These are phyloP conservation scores for Lecanicillium sp. DNA, from an alignment of 2,329 filamentous ascomycete species.

Conservation along the genomic window DNA sequence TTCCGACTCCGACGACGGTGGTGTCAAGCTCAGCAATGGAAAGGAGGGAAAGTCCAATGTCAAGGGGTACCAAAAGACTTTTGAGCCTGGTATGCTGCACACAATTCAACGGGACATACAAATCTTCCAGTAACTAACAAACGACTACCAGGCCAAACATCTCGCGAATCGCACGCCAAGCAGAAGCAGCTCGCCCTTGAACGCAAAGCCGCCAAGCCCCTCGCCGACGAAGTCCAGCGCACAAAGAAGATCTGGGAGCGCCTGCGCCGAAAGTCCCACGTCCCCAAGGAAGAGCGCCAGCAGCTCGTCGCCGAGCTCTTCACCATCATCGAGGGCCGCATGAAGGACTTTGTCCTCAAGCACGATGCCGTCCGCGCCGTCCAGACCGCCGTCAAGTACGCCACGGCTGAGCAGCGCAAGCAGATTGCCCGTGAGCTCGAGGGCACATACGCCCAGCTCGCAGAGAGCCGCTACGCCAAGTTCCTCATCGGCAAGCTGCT, in stretches of 20 bases:
- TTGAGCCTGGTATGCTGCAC: conserved; percentile 35
- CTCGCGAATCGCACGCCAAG: conserved; percentile 84
- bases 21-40: conserved; percentile 38
- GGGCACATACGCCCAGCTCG: conserved; percentile 76
- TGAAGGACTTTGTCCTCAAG: conserved; percentile 96
- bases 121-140: conserved; percentile 14
- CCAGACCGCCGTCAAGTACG: conserved; percentile 95
- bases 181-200: conserved; percentile 85
- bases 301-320: conserved; percentile 85
- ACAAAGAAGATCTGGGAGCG: conserved; percentile 98
- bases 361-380: conserved; percentile 96
- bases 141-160: conserved; percentile 48
- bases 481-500: conserved; percentile 94
- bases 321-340: conserved; percentile 79
- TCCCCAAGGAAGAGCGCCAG: conserved; percentile 82
- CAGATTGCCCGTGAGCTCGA: conserved; percentile 82
- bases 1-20: conserved; percentile 50
- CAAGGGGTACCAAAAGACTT: conserved; percentile 30
- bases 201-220: conserved; percentile 85
- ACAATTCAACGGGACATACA: conserved; percentile 1
- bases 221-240: conserved; percentile 80
- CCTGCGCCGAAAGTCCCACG: conserved; percentile 85
- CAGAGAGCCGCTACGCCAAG: conserved; percentile 95
- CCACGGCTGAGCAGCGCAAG: conserved; percentile 74
- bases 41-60: conserved; percentile 31